These are phyloP conservation scores for Cladobotryum protrusum DNA, from an alignment of 2,329 filamentous ascomycete species.

Conservation along the genomic window DNA sequence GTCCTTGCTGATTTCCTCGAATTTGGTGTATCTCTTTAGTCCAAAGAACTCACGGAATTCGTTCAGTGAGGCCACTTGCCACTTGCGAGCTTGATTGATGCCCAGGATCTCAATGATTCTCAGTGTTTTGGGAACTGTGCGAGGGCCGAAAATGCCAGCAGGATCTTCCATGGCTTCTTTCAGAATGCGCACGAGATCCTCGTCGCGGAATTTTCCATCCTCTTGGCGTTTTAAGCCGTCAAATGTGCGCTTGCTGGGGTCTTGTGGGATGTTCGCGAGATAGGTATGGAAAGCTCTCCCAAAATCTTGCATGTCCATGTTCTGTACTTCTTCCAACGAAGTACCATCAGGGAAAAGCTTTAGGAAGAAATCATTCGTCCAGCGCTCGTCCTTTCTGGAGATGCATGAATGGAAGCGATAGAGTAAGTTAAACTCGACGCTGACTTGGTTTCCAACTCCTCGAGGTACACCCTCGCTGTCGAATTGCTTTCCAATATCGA, in stretches of 20 bases:
- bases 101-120: slow-evolving; percentile 53
- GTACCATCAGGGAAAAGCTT: no score
- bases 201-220: slow-evolving; percentile 46
- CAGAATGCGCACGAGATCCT: slow-evolving; percentile 50
- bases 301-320: no score
- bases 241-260: slow-evolving; percentile 39
- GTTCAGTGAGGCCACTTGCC: slow-evolving; percentile 54
- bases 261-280: neutral
- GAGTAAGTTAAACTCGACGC: slow-evolving; percentile 30
- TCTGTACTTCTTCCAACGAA: no score
- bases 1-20: slow-evolving; percentile 24
- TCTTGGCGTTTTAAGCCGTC: slow-evolving; percentile 41
- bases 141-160: slow-evolving; percentile 37
- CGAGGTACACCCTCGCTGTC: slow-evolving; percentile 20
- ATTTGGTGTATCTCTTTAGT: slow-evolving; percentile 48
- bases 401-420: slow-evolving; percentile 30
- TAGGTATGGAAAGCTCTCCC: neutral
- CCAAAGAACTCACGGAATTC: slow-evolving; percentile 58
- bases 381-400: slow-evolving; percentile 25
- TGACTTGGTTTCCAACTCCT: slow-evolving; percentile 29
- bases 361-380: slow-evolving; percentile 21
- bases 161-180: slow-evolving; percentile 25
- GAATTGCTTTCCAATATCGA: slow-evolving; percentile 10
- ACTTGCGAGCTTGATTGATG: slow-evolving; percentile 51
- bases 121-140: slow-evolving; percentile 50